Conservation (phyloP, 2,329 filamentous ascomycete species). For the Colletotrichum falcatum region DNA sequence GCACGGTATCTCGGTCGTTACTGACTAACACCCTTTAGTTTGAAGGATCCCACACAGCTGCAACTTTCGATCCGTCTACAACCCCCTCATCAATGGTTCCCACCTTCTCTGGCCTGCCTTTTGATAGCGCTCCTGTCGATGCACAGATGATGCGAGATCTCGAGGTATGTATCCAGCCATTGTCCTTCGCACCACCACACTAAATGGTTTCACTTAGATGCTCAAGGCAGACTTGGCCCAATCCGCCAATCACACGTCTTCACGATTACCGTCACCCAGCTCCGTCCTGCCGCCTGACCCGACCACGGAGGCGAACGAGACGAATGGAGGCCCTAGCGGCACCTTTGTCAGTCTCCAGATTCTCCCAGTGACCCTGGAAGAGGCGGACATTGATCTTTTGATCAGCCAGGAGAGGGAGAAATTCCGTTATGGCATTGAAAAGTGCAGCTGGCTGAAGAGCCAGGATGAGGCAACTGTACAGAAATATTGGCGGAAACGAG, state of each 20-base stretch:
- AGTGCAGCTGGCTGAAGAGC: constrained; percentile 11
- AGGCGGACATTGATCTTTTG: not conserved
- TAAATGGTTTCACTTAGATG: not conserved
- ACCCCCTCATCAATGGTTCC: not conserved
- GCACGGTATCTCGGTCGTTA: not conserved
- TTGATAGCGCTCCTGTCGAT: too few relatives aligned
- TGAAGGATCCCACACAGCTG: not conserved
- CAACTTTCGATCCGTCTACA: not conserved
- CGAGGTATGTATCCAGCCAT: not conserved
- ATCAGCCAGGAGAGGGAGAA: constrained; percentile 11
- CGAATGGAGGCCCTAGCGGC: too few relatives aligned
- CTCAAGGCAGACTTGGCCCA: not conserved
- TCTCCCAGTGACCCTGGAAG: not conserved
- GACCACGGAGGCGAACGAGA: not conserved
- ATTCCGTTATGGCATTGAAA: not conserved
- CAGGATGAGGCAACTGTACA: constrained; percentile 17
- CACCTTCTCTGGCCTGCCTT: not conserved
- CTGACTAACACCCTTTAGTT: not conserved
- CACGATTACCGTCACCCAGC: not conserved
- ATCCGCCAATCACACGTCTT: not conserved
- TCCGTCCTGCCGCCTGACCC: not conserved
- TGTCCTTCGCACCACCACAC: not conserved
- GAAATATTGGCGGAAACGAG: constrained; percentile 24
- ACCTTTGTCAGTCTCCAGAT: not conserved
- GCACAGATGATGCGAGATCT: not conserved